phyloP scores from a whole-genome alignment of 805 yeast genomes.

The Nakazawaea pomicola region DNA sequence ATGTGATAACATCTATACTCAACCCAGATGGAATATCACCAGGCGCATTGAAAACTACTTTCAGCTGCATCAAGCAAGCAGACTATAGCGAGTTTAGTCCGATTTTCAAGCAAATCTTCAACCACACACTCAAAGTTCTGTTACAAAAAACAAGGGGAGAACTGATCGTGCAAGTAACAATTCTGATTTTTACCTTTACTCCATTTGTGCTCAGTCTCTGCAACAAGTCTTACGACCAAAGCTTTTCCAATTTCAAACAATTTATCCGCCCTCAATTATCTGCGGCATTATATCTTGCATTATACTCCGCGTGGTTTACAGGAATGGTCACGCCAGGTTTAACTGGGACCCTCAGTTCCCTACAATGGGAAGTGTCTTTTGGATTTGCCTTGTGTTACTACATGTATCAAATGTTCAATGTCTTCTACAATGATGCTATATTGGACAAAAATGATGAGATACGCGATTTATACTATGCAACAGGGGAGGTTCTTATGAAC shows the following conservation, averaged over 20 bases:
- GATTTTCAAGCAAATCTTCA: neutral
- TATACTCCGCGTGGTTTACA: neutral
- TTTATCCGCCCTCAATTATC: neutral
- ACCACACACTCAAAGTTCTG: neutral
- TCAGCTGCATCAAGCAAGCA: neutral
- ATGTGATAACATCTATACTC: neutral
- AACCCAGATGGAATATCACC: neutral
- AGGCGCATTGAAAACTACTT: neutral
- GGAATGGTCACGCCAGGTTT: slow-evolving; percentile 1
- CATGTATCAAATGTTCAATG: neutral
- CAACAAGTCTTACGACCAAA: neutral
- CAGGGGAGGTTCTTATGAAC: slow-evolving; percentile 5
- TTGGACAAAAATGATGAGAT: slow-evolving; percentile 6
- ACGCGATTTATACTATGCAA: neutral
- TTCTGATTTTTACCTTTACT: neutral
- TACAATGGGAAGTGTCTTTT: slow-evolving; percentile 4
- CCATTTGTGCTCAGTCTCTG: neutral
- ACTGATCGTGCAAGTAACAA: neutral
- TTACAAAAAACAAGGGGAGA: neutral
- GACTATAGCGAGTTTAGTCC: neutral
- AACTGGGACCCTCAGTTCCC: neutral
- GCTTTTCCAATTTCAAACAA: neutral
- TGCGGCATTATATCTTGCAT: neutral
- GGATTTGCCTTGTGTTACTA: slow-evolving; percentile 1
- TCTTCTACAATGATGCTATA: slow-evolving; percentile 1